Conservation (phyloP, 805 yeast genomes). For the Metschnikowia colocasiae region DNA sequence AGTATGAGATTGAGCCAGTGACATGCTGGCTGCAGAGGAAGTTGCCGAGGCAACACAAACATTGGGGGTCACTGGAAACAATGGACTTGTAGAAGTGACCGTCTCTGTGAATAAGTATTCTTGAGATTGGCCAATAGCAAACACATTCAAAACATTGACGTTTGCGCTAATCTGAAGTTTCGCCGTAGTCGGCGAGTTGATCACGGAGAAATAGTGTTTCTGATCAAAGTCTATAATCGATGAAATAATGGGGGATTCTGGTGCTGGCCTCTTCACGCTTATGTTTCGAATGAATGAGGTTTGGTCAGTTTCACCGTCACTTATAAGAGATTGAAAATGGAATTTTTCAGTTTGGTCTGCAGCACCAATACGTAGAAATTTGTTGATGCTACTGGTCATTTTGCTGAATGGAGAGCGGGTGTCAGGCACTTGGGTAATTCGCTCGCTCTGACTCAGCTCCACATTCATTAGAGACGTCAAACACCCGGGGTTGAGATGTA, state of each 20-base stretch:
- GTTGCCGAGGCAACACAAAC: constrained; percentile 1
- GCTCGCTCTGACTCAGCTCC: constrained; percentile 6
- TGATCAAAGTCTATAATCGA: constrained; percentile 32
- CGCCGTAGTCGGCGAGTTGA: constrained; percentile 25
- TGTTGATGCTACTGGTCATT: constrained; percentile 31
- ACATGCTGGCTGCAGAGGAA: constrained; percentile 13
- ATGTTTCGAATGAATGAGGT: background rate
- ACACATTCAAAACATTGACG: constrained; percentile 47
- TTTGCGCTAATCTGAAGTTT: constrained; percentile 44
- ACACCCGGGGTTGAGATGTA: constrained; percentile 57
- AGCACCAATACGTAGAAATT: constrained; percentile 20
- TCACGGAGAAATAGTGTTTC: constrained; percentile 28
- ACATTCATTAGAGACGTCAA: constrained; percentile 21
- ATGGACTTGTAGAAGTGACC: constrained; percentile 20
- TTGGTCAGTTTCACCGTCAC: constrained; percentile 3
- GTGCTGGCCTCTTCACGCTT: constrained; percentile 3
- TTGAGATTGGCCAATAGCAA: constrained; percentile 31
- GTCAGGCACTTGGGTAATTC: constrained; percentile 8
- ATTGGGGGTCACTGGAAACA: constrained; percentile 15
- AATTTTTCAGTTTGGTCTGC: constrained; percentile 1
- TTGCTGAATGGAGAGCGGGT: constrained; percentile 30
- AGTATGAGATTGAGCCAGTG: constrained; percentile 10
- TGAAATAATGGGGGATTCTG: constrained; percentile 12
- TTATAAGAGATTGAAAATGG: constrained; percentile 5
- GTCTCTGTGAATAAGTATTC: constrained; percentile 23